These are phyloP conservation scores for Podospora anserina DNA, from an alignment of 495 filamentous ascomycete genomes.

Conservation along the genomic window DNA sequence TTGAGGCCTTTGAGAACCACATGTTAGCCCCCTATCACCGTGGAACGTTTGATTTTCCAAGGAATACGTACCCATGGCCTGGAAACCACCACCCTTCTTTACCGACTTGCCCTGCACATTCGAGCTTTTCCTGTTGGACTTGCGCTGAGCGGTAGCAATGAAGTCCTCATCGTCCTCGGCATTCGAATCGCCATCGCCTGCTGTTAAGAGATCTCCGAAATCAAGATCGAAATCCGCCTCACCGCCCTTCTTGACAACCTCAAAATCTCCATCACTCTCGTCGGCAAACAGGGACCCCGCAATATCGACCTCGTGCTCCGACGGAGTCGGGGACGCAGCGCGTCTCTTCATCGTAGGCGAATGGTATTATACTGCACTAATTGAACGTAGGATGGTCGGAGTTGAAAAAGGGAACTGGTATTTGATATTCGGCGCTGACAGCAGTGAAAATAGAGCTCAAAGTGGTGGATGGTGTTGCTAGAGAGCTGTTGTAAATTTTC, in stretches of 20 bases:
- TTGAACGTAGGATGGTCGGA: not conserved
- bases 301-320: conserved; percentile 92
- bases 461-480: not conserved
- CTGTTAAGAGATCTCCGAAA: conserved; percentile 42
- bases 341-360: conserved; percentile 42
- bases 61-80: conserved; percentile 71
- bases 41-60: not conserved
- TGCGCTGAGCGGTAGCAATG: conserved; percentile 79
- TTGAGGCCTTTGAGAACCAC: conserved; percentile 58
- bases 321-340: conserved; percentile 73
- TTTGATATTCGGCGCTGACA: not conserved
- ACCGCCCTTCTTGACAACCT: conserved; percentile 9
- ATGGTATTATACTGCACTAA: conserved; percentile 9
- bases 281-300: conserved; percentile 69
- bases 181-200: conserved; percentile 28
- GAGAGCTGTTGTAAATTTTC: conserved; percentile 7
- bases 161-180: conserved; percentile 59
- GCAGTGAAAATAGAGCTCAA: not conserved
- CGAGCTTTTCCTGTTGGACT: conserved; percentile 76
- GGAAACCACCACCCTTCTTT: conserved; percentile 95
- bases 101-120: conserved; percentile 80
- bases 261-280: conserved; percentile 39
- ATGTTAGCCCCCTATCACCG: conserved; percentile 5
- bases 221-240: conserved; percentile 34
- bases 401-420: not conserved